Evolutionary conservation across 2,329 filamentous ascomycete species (phyloP).

Genomic region (Diaporthe citrichinensis): DNA sequence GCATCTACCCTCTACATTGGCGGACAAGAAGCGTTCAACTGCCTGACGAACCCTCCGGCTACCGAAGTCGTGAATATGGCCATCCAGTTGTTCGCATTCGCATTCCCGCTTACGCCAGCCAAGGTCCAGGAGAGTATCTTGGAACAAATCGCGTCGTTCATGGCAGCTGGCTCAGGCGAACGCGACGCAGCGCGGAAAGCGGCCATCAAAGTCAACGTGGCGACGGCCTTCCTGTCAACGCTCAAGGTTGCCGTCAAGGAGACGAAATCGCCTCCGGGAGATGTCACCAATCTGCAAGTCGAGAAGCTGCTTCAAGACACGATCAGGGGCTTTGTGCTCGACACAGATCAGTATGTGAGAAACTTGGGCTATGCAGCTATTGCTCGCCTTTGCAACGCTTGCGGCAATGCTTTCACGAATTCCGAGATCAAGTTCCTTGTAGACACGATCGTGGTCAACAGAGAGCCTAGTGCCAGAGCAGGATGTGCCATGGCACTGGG

Average conservation of each 20-base stretch:
- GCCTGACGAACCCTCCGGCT: constrained; percentile 81
- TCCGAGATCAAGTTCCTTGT: constrained; percentile 88
- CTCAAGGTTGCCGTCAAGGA: constrained; percentile 89
- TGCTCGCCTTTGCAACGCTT: constrained; percentile 85
- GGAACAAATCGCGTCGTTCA: constrained; percentile 91
- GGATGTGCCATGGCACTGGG: constrained; percentile 95
- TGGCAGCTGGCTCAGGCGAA: constrained; percentile 84
- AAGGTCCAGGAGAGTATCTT: constrained; percentile 97
- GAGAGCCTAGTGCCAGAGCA: constrained; percentile 92
- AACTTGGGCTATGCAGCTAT: constrained; percentile 88
- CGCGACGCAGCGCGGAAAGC: constrained; percentile 90
- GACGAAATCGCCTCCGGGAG: constrained; percentile 78
- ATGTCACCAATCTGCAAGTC: constrained; percentile 80
- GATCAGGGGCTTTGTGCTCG: constrained; percentile 79
- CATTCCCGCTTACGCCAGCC: constrained; percentile 87
- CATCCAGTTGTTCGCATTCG: constrained; percentile 92
- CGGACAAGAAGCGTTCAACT: constrained; percentile 59
- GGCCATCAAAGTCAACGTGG: constrained; percentile 92
- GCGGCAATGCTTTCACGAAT: constrained; percentile 91
- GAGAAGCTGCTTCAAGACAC: constrained; percentile 88
- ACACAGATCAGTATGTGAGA: constrained; percentile 88
- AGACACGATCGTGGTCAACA: constrained; percentile 93
- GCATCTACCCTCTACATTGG: constrained; percentile 83
- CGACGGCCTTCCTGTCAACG: constrained; percentile 83
- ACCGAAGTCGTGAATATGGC: constrained; percentile 96